Evolutionary conservation across 2,329 filamentous ascomycete genomes (phyloP), one percentile per base, ranked within the genome.

Genomic region (Xylaria sp.): DNA sequence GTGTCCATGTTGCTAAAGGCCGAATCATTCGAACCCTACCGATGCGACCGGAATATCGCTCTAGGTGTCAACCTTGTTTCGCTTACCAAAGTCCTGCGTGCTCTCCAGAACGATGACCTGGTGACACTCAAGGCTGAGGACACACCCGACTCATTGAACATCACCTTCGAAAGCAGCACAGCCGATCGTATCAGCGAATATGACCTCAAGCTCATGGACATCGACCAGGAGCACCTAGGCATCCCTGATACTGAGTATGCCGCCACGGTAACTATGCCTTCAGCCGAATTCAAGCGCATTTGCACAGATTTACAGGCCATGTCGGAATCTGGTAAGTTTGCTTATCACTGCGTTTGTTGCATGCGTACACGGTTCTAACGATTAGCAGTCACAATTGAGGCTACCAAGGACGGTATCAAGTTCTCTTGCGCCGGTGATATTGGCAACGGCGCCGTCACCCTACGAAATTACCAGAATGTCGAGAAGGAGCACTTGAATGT

Each of bases 131-230:
- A 98, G 90, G 96, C 96, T 16, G 95, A 98, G 81, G 97, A 99
- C 81, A 91, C 93, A 47, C 96, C 96, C 57, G 96, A 99, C 83
- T 93, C 94, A 58, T 90, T 99, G 76, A 98, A 97, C 87, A 86
- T 99, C 73, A 88, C 94, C 76, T 99, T 99, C 80, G 97, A 99
- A 90, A 97, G 90, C 86, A 85, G 88, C 74, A 90, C 92, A 79
- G 92, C 89, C 77, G 96, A 99, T 83, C 89, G 96, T 74, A 89
- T 99, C 79, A 97, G 93, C 88, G 97, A 99, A 86, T 99, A 99
- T 82, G 96, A 99, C 82, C 92, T 99, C 83, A 99, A 99, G 88
- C 90, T 99, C 81, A 99, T 99, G 96, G 96, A 99, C 81, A 99
- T 99, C 82, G 96, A 99, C 84, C 97, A 99, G 85, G 96, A 99